phyloP scores from a whole-genome alignment of 768 basidiomycete species.

The Amanita exitialis region DNA sequence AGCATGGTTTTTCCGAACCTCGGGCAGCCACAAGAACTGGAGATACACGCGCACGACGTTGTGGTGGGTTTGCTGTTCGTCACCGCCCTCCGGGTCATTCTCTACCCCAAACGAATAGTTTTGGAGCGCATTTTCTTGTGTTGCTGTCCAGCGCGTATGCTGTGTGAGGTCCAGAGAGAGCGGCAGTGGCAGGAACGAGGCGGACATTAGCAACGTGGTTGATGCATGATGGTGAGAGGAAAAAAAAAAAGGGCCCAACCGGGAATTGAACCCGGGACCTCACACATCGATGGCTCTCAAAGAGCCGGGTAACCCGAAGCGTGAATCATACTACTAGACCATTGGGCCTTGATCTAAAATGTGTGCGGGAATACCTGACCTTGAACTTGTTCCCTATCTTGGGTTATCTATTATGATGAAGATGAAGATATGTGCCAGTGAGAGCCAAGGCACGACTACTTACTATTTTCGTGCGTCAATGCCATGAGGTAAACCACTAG shows the following conservation, averaged over 20 bases:
- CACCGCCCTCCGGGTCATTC: background rate
- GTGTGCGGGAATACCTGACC: background rate
- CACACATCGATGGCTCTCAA: slow-evolving; percentile 11
- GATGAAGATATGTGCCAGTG: no score
- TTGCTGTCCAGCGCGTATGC: slow-evolving; percentile 3
- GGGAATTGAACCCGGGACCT: slow-evolving; percentile 22
- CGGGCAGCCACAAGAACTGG: slow-evolving; percentile 72
- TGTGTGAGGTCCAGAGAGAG: slow-evolving; percentile 2
- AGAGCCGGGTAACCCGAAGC: slow-evolving; percentile 15
- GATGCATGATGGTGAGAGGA: background rate
- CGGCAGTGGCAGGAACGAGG: background rate
- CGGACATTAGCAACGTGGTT: background rate
- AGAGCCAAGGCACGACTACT: background rate
- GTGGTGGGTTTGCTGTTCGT: slow-evolving; percentile 16
- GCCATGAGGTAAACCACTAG: no score
- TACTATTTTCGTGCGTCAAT: no score
- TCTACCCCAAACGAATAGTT: background rate
- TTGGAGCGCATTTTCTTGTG: slow-evolving; percentile 2
- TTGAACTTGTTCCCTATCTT: background rate
- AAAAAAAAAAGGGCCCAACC: slow-evolving; percentile 15
- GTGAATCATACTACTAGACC: slow-evolving; percentile 22
- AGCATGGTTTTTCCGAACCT: slow-evolving; percentile 30
- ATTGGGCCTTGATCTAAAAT: slow-evolving; percentile 8
- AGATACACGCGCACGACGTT: slow-evolving; percentile 57
- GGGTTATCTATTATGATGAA: no score